Evolutionary conservation across 78 protist genomes (phyloP), one percentile per base, ranked within the genome.

Genomic region (Chrysochromulina tobinii): DNA sequence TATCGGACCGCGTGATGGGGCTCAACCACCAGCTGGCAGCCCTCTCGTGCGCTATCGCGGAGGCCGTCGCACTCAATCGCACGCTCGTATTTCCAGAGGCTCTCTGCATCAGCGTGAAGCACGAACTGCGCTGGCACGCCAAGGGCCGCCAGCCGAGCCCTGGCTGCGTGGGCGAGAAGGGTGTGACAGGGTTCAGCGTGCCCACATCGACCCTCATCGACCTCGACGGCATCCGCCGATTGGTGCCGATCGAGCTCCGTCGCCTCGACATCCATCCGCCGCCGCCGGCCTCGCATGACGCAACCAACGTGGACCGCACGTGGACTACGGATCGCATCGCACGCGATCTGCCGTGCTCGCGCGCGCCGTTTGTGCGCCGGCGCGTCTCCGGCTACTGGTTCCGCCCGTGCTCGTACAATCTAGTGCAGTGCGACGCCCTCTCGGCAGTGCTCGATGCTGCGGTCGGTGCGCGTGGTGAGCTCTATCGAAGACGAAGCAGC

Each of bases 11-110:
- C 25, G 21, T n/a, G 57, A 75, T 75, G 83, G 83, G 83, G 25
- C 83, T 75, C 57, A 75, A 75, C 57, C 83, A 75, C 83, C 83
- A 75, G 83, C 83, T 50, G 25, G 83, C 83, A 1, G 38, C 83
- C 20, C 83, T 75, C 83, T 50, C 59, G 27, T 75, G 83, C 57
- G 58, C 57, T 21, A 54, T 75, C 12, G 57, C 58, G 25, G 83
- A 75, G 83, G 83, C 83, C 21, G 4, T 12, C 57, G 3, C 2
- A 7, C 83, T 75, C 57, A n/a, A 18, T 12, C 54, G 83, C 58
- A 50, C 83, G 12, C 59, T 50, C 23, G 58, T 75, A 12, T 3
- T 75, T 5, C 83, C 83, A 12, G 57, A 2, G 58, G 3, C 25
- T n/a, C 8, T 75, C 57, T 75, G 83, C 83, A 7, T 75, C 54